Conservation (phyloP, 495 filamentous ascomycete genomes). For the Ramalina intermedia region DNA sequence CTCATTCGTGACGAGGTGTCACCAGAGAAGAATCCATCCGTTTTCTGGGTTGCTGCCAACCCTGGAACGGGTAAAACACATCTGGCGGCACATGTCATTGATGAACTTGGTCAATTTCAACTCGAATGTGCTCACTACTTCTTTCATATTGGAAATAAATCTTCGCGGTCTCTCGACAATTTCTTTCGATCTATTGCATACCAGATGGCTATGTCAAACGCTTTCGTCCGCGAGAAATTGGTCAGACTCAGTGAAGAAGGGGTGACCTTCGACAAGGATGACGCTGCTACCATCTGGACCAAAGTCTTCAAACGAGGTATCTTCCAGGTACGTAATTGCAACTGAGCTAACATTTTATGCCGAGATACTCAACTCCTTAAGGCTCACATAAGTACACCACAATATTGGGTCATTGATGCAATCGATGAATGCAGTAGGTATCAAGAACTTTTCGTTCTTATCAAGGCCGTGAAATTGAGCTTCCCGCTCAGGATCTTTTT, state of each 20-base stretch:
- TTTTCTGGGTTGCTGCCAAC: slow-evolving; percentile 21
- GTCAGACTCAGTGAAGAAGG: slow-evolving; percentile 6
- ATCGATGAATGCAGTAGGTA: slow-evolving; percentile 25
- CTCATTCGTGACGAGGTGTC: neutral
- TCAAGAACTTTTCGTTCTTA: slow-evolving; percentile 15
- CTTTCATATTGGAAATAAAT: slow-evolving; percentile 18
- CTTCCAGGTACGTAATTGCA: slow-evolving; percentile 7
- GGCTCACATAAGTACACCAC: slow-evolving; percentile 6
- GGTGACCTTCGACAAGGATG: slow-evolving; percentile 13
- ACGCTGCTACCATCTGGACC: slow-evolving; percentile 23
- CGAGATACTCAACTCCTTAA: neutral
- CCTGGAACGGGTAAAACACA: slow-evolving; percentile 24
- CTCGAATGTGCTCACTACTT: slow-evolving; percentile 27
- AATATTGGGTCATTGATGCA: slow-evolving; percentile 31
- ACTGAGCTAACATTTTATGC: too few relatives aligned
- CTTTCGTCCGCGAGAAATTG: slow-evolving; percentile 6
- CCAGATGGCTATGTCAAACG: slow-evolving; percentile 22
- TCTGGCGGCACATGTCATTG: slow-evolving; percentile 17
- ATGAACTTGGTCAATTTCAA: slow-evolving; percentile 5
- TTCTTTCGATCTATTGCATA: slow-evolving; percentile 25
- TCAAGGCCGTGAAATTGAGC: slow-evolving; percentile 13
- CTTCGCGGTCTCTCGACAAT: slow-evolving; percentile 6
- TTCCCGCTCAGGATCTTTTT: slow-evolving; percentile 21
- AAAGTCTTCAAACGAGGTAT: slow-evolving; percentile 21
- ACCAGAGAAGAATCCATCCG: too few relatives aligned